These are phyloP conservation scores for Neofusicoccum sp. DNA, from an alignment of 2,329 filamentous ascomycete species.

Conservation along the genomic window DNA sequence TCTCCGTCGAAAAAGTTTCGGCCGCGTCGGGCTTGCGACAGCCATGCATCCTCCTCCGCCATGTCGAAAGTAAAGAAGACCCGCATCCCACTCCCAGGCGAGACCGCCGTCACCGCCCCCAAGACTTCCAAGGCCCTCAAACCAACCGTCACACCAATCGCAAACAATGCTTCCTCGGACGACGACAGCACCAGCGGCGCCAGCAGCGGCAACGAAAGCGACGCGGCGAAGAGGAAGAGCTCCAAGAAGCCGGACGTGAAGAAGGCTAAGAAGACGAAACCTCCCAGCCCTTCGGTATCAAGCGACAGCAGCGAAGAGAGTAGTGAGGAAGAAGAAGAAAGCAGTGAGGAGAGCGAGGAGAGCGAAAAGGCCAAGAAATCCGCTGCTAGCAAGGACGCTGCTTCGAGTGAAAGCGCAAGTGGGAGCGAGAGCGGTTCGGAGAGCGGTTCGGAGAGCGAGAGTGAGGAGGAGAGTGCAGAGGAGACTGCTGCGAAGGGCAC, in stretches of 20 bases:
- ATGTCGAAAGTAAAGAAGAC: constrained; percentile 41
- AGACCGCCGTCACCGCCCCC: background rate
- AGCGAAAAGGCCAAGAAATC: constrained; percentile 6
- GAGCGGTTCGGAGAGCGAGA: constrained; percentile 22
- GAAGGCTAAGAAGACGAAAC: constrained; percentile 28
- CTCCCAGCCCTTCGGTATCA: constrained; percentile 22
- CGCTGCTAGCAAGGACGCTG: background rate
- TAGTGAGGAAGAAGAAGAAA: constrained; percentile 13
- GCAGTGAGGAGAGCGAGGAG: constrained; percentile 13
- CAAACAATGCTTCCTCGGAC: constrained; percentile 27
- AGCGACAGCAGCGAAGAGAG: constrained; percentile 12
- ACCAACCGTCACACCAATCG: constrained; percentile 26
- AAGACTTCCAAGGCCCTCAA: constrained; percentile 32
- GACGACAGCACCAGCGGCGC: constrained; percentile 35
- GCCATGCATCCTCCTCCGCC: constrained; percentile 27
- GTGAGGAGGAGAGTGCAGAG: constrained; percentile 38
- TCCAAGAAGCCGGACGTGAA: constrained; percentile 26
- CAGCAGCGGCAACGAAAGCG: constrained; percentile 40
- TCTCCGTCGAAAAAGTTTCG: constrained; percentile 17
- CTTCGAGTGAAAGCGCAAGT: background rate
- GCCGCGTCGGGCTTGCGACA: constrained; percentile 6
- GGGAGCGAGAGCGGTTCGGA: constrained; percentile 4
- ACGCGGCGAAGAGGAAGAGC: constrained; percentile 29
- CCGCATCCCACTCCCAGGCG: constrained; percentile 36
- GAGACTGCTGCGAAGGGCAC: background rate